Percentiles rank a stretch among this genome's conserved stretches.
Conservation (phyloP, 306 rosid species). For the Delonix regia region DNA sequence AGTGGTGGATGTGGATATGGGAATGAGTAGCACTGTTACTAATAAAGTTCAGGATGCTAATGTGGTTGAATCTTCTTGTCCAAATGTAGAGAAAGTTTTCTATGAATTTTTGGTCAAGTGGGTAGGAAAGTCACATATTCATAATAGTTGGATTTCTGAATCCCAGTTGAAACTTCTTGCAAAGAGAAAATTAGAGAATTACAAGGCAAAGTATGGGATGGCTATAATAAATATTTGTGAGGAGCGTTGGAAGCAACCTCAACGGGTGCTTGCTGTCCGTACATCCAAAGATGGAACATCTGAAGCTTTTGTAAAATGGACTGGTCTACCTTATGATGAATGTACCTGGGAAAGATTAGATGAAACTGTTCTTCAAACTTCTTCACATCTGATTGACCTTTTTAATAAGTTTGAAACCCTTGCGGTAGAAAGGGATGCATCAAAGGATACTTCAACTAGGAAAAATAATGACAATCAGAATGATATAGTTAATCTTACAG, state of each 20-base stretch:
- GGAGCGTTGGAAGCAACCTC: conserved; percentile 93
- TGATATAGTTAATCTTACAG: conserved; percentile 73
- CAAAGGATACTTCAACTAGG: conserved; percentile 55
- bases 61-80: conserved; percentile 52
- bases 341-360: conserved; percentile 98
- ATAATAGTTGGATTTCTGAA: conserved; percentile 93
- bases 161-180: conserved; percentile 88
- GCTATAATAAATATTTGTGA: conserved; percentile 82
- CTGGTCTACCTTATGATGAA: conserved; percentile 86
- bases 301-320: conserved; percentile 92
- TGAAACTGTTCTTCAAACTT: conserved; percentile 69
- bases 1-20: conserved; percentile 54
- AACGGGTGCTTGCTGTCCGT: conserved; percentile 83
- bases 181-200: conserved; percentile 96
- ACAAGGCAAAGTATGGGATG: conserved; percentile 93
- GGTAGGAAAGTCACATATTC: conserved; percentile 95
- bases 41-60: conserved; percentile 59
- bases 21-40: conserved; percentile 46
- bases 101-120: conserved; percentile 90
- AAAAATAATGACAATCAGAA: conserved; percentile 53
- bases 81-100: conserved; percentile 47
- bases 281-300: conserved; percentile 54
- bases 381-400: conserved; percentile 59
- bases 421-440: conserved; percentile 70
- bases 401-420: conserved; percentile 68